Evolutionary conservation across 306 rosid genomes (phyloP), one percentile per base, ranked within the genome.

Genomic region (Vigna angularis): DNA sequence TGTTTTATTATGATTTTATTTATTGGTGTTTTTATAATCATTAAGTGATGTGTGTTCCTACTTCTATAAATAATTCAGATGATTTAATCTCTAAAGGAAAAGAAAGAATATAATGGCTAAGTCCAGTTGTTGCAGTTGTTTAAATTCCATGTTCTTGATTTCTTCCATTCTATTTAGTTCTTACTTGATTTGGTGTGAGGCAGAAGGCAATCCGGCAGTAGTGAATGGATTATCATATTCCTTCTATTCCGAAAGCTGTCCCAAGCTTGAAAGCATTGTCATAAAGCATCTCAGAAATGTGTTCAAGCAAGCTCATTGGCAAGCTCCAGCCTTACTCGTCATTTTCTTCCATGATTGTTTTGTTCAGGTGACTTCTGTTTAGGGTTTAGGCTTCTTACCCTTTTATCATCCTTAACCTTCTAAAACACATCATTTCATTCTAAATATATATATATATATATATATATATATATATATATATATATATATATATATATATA

Each of bases 251-350:
- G 8, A 69, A 5, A 87, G 66, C 10, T 89, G 93, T 52, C 93
- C 93, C 20, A 7, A 70, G 6, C 81, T 82, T 28, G 88, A 87
- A 22, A 32, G 68, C 77, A 79, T 87, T 34, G 63, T 89, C 16
- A 77, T 83, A 56, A 79, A 62, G 10, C 85, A 89, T 50, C 89
- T 89, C 55, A 47, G 50, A 75, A 79, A 81, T 24, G 72, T 81
- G 36, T 83, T 89, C 81, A 56, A 79, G 6, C 3, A 81, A 0
- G 84, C 82, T 63, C 74, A 70, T 55, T 86, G 83, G 63, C 91
- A 87, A 80, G 89, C 93, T 10, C 86, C 93, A 6, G 90, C 91
- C 77, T 74, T 89, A 63, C 87, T 20, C 84, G 93, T 40, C 17
- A 83, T 89, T 32, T 90, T 87, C 69, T 89, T 89, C 75, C 93